A percentile compares a stretch with the other conserved stretches of the same genome.
phyloP scores from a whole-genome alignment of 768 basidiomycete species.

The Phanerodontia chrysosporium region DNA sequence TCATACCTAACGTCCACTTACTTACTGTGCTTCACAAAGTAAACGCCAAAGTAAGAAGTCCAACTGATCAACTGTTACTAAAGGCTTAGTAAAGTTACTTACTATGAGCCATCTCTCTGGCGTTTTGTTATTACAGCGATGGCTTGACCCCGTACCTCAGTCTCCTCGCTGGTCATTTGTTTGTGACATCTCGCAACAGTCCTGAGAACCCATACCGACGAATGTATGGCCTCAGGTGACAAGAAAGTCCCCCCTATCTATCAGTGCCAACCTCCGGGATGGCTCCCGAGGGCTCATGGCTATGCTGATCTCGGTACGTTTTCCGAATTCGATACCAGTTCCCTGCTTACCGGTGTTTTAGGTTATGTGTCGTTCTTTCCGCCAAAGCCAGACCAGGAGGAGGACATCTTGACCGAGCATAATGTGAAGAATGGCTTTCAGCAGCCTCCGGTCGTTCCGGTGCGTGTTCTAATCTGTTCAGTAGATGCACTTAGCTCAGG shows the following conservation, averaged over 20 bases:
- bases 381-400: slow-evolving; percentile 68
- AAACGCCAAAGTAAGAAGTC: too few relatives aligned
- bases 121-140: too few relatives aligned
- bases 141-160: too few relatives aligned
- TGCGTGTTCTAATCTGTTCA: slow-evolving; percentile 32
- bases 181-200: neutral
- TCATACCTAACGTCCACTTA: too few relatives aligned
- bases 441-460: slow-evolving; percentile 51
- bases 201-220: neutral
- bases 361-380: slow-evolving; percentile 78
- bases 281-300: slow-evolving; percentile 66
- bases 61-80: too few relatives aligned
- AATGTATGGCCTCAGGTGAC: slow-evolving; percentile 20
- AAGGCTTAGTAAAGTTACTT: too few relatives aligned
- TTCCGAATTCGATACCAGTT: neutral
- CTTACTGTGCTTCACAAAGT: too few relatives aligned
- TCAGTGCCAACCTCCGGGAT: slow-evolving; percentile 63
- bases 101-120: too few relatives aligned
- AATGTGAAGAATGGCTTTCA: slow-evolving; percentile 67
- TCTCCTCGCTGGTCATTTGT: too few relatives aligned
- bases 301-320: slow-evolving; percentile 66
- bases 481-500: neutral
- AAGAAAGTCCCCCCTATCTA: slow-evolving; percentile 45
- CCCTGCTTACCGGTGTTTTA: slow-evolving; percentile 24
- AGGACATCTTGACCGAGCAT: slow-evolving; percentile 61